These are phyloP conservation scores for Colletotrichum melonis DNA, from an alignment of 2,329 filamentous ascomycete species.

Conservation along the genomic window DNA sequence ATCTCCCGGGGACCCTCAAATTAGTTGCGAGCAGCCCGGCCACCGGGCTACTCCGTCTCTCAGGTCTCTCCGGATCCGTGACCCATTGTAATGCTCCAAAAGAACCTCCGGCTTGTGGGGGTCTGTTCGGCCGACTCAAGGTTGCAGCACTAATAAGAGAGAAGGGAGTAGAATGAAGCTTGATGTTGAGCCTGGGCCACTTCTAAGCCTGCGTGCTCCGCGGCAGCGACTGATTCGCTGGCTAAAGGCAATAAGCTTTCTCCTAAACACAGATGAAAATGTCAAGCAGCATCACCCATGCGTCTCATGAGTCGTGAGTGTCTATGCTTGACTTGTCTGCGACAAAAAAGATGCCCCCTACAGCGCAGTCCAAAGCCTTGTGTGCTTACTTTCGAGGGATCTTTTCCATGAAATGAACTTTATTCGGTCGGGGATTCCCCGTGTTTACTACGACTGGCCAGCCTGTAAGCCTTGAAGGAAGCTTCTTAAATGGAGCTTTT, in stretches of 20 bases:
- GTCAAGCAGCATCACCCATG: neutral
- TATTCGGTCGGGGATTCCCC: neutral
- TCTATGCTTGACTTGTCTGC: neutral
- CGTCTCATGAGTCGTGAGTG: conserved; percentile 1
- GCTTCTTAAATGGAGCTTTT: neutral
- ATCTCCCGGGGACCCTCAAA: neutral
- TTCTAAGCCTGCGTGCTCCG: neutral
- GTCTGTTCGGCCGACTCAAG: neutral
- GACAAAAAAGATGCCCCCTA: neutral
- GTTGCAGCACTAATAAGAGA: neutral
- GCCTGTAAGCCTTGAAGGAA: neutral
- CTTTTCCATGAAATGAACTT: neutral
- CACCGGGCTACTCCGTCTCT: neutral
- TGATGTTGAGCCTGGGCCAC: neutral
- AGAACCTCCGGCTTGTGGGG: neutral
- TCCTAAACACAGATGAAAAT: conserved; percentile 8
- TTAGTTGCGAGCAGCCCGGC: neutral
- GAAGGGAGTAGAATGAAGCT: neutral
- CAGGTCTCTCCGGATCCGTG: neutral
- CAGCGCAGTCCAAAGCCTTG: neutral
- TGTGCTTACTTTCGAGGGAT: neutral
- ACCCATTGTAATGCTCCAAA: neutral
- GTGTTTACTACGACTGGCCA: neutral
- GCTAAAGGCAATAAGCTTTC: neutral
- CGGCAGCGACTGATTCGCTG: neutral